Conservation (phyloP, 352 stramenopile species). For the Salisapilia sapeloensis region DNA sequence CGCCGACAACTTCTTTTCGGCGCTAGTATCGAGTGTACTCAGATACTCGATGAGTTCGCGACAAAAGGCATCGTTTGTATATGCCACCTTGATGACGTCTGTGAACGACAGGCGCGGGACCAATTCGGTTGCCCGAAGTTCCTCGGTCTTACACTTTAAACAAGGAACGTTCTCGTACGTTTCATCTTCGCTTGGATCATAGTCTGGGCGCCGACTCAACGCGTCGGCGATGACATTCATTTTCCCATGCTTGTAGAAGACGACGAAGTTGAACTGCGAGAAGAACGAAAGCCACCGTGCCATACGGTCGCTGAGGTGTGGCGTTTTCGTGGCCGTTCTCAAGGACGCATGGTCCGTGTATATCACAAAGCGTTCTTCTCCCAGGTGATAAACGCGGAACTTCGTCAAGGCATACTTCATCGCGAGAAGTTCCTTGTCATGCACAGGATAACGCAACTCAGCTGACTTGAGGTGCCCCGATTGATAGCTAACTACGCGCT, state of each 20-base stretch:
- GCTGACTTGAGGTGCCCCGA: constrained; percentile 7
- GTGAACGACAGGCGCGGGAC: not conserved
- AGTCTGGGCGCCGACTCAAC: constrained; percentile 7
- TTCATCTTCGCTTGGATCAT: constrained; percentile 2
- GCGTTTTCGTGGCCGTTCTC: constrained; percentile 4
- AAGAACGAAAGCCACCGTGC: constrained; percentile 11
- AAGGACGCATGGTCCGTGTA: constrained; percentile 12
- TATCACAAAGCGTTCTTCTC: constrained; percentile 5
- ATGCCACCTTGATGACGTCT: not conserved
- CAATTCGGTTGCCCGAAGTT: not conserved
- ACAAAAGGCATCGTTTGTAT: not conserved
- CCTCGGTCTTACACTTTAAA: constrained; percentile 1
- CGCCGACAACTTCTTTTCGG: not conserved
- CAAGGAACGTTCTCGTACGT: constrained; percentile 1
- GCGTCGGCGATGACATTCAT: constrained; percentile 9
- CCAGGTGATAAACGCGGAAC: constrained; percentile 10
- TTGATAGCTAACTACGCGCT: constrained; percentile 10
- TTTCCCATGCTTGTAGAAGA: constrained; percentile 8
- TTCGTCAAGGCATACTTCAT: constrained; percentile 12
- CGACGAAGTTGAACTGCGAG: constrained; percentile 9
- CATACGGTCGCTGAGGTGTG: constrained; percentile 8
- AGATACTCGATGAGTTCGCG: constrained; percentile 4
- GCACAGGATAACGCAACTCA: constrained; percentile 9
- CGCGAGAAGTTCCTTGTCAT: constrained; percentile 7
- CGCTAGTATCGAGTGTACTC: not conserved